Percentiles rank a stretch among this genome's conserved stretches.
Evolutionary conservation across 2,329 filamentous ascomycete genomes (phyloP).

Genomic region (Corynespora cassiicola): DNA sequence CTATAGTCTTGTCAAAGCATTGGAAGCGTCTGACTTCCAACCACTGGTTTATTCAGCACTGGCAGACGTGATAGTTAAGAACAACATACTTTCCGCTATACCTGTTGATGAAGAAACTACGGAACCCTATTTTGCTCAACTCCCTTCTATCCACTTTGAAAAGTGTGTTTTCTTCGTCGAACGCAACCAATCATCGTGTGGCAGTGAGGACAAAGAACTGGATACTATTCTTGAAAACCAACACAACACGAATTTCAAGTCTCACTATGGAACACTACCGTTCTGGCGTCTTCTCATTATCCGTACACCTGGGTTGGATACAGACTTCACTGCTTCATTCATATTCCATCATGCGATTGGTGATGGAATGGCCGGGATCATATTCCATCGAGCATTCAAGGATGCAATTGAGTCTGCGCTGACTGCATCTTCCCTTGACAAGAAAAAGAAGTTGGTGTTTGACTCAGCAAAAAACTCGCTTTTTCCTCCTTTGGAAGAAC

Average conservation of each 20-base stretch:
- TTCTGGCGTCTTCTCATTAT: slow-evolving; percentile 53
- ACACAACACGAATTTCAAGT: slow-evolving; percentile 47
- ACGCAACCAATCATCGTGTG: slow-evolving; percentile 5
- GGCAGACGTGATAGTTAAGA: slow-evolving; percentile 39
- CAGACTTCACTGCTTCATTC: slow-evolving; percentile 50
- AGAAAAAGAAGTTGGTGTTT: not conserved
- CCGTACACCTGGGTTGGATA: slow-evolving; percentile 5
- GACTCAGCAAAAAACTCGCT: slow-evolving; percentile 21
- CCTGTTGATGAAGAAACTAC: slow-evolving; percentile 42
- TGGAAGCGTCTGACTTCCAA: slow-evolving; percentile 13
- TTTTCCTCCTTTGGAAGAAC: slow-evolving; percentile 46
- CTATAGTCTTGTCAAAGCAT: slow-evolving; percentile 9
- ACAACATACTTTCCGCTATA: slow-evolving; percentile 50
- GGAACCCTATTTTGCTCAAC: slow-evolving; percentile 48
- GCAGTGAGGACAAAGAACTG: slow-evolving; percentile 40
- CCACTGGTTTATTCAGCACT: slow-evolving; percentile 42
- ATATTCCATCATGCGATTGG: slow-evolving; percentile 55
- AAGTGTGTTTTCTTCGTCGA: slow-evolving; percentile 37
- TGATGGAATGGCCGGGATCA: slow-evolving; percentile 51
- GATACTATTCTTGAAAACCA: slow-evolving; percentile 47
- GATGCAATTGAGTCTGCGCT: slow-evolving; percentile 33
- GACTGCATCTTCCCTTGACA: slow-evolving; percentile 4
- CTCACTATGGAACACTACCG: slow-evolving; percentile 29
- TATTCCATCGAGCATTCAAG: slow-evolving; percentile 51
- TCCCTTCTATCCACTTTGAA: slow-evolving; percentile 48